phyloP scores from a whole-genome alignment of 2,329 filamentous ascomycete genomes.

The Pseudogymnoascus sp. region DNA sequence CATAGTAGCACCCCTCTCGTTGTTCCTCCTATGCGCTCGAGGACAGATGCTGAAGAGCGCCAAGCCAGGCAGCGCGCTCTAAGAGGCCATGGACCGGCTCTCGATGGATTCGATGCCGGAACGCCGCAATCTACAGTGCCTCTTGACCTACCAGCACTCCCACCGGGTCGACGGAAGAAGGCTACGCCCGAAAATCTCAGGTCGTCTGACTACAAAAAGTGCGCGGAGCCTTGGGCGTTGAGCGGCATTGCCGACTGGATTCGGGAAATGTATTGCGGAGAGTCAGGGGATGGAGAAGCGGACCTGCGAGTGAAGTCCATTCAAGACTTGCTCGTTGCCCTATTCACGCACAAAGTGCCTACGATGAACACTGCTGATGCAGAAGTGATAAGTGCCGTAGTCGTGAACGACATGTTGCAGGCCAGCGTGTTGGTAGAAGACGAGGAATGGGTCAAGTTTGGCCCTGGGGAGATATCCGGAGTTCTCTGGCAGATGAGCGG shows the following conservation, averaged over 20 bases:
- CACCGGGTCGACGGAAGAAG: constrained; percentile 68
- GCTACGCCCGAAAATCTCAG: constrained; percentile 83
- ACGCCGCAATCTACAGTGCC: constrained; percentile 47
- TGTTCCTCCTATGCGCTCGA: constrained; percentile 77
- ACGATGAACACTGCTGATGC: constrained; percentile 98
- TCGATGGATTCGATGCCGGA: constrained; percentile 51
- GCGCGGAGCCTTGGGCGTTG: constrained; percentile 84
- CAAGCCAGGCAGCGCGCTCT: constrained; percentile 47
- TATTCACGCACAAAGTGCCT: constrained; percentile 91
- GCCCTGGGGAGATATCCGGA: constrained; percentile 70
- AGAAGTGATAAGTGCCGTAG: constrained; percentile 71
- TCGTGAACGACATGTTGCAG: constrained; percentile 72
- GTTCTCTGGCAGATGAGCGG: constrained; percentile 92
- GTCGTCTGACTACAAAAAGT: constrained; percentile 73
- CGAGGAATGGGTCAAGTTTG: constrained; percentile 97
- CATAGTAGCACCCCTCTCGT: constrained; percentile 75
- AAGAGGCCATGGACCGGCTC: constrained; percentile 41
- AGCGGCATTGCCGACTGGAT: constrained; percentile 85
- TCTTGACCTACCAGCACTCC: constrained; percentile 78
- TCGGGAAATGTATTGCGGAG: constrained; percentile 60
- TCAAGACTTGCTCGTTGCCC: constrained; percentile 75
- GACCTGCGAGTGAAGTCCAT: constrained; percentile 80
- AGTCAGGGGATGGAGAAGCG: constrained; percentile 64
- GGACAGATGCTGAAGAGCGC: constrained; percentile 76
- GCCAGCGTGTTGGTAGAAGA: constrained; percentile 74